Percentiles rank a stretch among this genome's conserved stretches.
phyloP scores from a whole-genome alignment of 306 rosid species.

The Castanea crenata region DNA sequence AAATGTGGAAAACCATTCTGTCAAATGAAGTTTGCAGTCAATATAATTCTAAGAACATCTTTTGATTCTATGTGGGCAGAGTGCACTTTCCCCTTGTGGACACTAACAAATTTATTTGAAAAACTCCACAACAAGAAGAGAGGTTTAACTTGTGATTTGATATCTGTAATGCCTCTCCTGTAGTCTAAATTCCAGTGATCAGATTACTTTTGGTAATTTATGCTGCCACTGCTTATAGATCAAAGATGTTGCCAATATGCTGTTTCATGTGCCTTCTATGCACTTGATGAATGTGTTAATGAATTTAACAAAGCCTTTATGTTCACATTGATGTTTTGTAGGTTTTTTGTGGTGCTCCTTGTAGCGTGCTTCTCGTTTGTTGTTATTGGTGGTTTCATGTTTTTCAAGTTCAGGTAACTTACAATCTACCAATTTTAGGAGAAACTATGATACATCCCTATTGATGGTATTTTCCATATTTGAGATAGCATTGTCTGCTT shows the following conservation, averaged over 20 bases:
- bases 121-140: neutral
- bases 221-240: neutral
- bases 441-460: conserved; percentile 8
- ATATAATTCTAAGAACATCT: neutral
- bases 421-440: conserved; percentile 16
- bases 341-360: conserved; percentile 84
- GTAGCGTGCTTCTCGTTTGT: conserved; percentile 82
- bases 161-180: neutral
- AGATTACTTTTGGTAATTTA: neutral
- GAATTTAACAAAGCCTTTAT: conserved; percentile 3
- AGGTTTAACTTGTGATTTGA: neutral
- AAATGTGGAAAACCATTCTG: neutral
- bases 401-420: conserved; percentile 82
- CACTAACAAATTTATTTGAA: neutral
- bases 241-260: neutral
- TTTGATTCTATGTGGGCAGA: neutral
- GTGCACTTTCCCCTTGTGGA: neutral
- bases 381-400: conserved; percentile 74
- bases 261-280: conserved; percentile 2
- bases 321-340: conserved; percentile 33
- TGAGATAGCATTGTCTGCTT: conserved; percentile 3
- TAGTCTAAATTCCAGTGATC: neutral
- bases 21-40: neutral
- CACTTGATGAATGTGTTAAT: conserved; percentile 6
- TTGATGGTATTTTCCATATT: neutral